Evolutionary conservation across 805 yeast species (phyloP).

Genomic region (Dipodascus geniculatus): DNA sequence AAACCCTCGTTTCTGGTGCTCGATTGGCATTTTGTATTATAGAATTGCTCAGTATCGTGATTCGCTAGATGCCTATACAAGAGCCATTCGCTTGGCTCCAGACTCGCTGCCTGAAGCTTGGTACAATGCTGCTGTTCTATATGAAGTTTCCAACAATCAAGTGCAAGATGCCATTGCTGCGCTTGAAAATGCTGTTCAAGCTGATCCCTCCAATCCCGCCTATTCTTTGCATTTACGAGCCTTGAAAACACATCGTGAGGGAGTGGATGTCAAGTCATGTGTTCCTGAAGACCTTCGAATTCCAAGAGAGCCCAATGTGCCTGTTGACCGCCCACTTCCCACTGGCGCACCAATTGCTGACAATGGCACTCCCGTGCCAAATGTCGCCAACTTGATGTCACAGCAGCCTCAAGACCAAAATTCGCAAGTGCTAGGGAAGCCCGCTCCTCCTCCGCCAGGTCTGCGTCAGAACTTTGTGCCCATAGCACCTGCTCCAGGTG

Average conservation of each 20-base stretch:
- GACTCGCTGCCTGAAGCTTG: constrained; percentile 86
- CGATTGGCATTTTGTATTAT: constrained; percentile 88
- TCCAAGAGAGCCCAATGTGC: not conserved
- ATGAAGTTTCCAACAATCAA: constrained; percentile 96
- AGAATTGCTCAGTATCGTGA: constrained; percentile 94
- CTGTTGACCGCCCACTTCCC: not conserved
- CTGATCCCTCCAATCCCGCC: constrained; percentile 72
- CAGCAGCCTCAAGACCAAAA: constrained; percentile 40
- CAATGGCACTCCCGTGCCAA: not conserved
- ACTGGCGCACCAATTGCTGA: not conserved
- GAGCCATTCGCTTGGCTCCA: constrained; percentile 93
- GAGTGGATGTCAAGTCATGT: constrained; percentile 78
- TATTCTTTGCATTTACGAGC: not conserved
- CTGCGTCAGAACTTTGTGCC: constrained; percentile 36
- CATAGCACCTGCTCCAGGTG: constrained; percentile 15
- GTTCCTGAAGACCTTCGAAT: constrained; percentile 24
- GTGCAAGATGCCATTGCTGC: constrained; percentile 93
- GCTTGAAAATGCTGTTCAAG: constrained; percentile 86
- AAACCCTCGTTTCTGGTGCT: constrained; percentile 97
- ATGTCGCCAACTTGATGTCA: constrained; percentile 47
- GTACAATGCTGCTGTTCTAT: constrained; percentile 95
- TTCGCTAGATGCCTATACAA: constrained; percentile 92
- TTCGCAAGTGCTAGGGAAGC: constrained; percentile 15
- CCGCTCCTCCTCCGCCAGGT: constrained; percentile 41
- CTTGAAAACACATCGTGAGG: not conserved